Percentiles rank a stretch among this genome's conserved stretches.
Conservation (phyloP, 176 grass and related monocot species). For the Aegilops tauschii region DNA sequence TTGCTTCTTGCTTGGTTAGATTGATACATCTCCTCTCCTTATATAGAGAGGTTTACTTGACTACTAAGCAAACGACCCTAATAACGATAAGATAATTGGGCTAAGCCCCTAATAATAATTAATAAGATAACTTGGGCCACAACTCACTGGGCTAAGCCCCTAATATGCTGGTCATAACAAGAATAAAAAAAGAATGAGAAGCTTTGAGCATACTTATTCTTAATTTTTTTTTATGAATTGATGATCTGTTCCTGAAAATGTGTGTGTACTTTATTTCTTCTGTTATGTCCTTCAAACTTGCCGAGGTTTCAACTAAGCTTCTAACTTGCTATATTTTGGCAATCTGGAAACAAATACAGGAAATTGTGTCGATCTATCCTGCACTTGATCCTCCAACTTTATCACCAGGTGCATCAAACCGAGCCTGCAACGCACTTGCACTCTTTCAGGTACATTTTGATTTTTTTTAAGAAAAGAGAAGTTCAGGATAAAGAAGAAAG, state of each 20-base stretch:
- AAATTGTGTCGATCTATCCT: conserved; percentile 93
- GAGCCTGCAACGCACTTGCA: conserved; percentile 92
- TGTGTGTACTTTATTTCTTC: background rate
- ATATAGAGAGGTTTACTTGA: too few species aligned
- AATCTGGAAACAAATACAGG: conserved; percentile 47
- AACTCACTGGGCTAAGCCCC: too few species aligned
- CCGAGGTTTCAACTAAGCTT: background rate
- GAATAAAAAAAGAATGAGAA: background rate
- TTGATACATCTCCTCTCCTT: too few species aligned
- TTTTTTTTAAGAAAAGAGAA: background rate
- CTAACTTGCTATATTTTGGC: background rate
- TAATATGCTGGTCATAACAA: too few species aligned
- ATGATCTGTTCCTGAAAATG: background rate
- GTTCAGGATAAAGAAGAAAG: background rate
- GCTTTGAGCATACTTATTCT: background rate
- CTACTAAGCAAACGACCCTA: too few species aligned
- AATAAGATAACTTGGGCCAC: too few species aligned
- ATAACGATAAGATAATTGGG: too few species aligned
- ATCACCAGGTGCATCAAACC: conserved; percentile 80
- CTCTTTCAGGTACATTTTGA: conserved; percentile 78
- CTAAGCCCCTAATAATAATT: too few species aligned
- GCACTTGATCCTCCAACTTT: conserved; percentile 88
- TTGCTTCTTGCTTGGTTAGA: too few species aligned
- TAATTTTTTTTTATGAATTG: background rate
- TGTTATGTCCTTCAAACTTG: background rate